Evolutionary conservation across 768 basidiomycete species (phyloP), one percentile per base, ranked within the genome.

Genomic region (Panellus pusillus): DNA sequence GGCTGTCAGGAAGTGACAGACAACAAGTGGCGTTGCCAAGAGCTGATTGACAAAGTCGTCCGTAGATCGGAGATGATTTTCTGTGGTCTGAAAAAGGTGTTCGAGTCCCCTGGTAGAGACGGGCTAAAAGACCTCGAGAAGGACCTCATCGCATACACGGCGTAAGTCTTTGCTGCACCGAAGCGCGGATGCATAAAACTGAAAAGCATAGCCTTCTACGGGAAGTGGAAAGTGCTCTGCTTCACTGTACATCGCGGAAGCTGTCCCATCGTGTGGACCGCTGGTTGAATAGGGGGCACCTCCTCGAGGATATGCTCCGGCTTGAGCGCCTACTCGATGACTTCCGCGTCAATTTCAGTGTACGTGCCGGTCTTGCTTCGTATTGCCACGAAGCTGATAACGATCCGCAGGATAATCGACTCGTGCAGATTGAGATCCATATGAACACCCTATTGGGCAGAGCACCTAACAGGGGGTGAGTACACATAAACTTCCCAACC

Each of bases 311-410:
- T 39, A 60, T 60, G 54, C 58, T 55, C 24, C 44, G 54, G 24
- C 54, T 60, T 20, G 58, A 60, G 54, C 58, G 58, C 17, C 44
- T 50, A 20, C n/a, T 60, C 35, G 58, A 60, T 41, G 58, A 60
- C 15, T 56, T 60, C 31, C 58, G 58, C 41, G 44, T 60, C 40
- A 60, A 60, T 38, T 60, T 60, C 39, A 60, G 50, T 28, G 58
- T 60, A 44, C 15, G 58, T 44, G 24, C 24, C n/a, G 14, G n/a
- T 19, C 12, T 35, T 12, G 38, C 18, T 7, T 31, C 31, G 15
- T 32, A 14, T 9, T 1, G 31, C 28, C 11, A 31, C 14, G 19
- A 35, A 24, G 44, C 38, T 32, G 42, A 60, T n/a, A 18, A 11
- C 8, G 15, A n/a, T 18, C 20, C 6, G 7, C 28, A 60, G 54